Base-by-base conservation (phyloP, 768 basidiomycete species). In the Suillus lakei region DNA sequence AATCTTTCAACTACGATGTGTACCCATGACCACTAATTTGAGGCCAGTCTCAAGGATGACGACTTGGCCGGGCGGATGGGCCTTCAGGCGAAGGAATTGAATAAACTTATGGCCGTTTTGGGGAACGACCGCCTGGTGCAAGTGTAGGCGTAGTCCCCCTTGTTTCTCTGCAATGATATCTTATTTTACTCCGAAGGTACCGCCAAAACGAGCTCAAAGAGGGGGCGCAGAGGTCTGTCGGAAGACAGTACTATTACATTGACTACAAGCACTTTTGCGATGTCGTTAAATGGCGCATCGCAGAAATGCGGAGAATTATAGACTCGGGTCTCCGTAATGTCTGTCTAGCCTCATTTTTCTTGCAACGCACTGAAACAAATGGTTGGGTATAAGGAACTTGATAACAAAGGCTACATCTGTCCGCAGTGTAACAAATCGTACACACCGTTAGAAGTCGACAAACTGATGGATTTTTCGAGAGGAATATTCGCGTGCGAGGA, bases 361-460 rank as follows among this genome's bases (percentile, higher is more conserved):
- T 59, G 12, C 58, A 2, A 15, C 5, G 2, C 21, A 41, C 44
- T 6, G 15, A 18, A 55, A 50, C 30, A 23, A 26, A 32, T 21
- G 51, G 18, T 18, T 61, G 50, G 18, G 36, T 32, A 43, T 21
- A 39, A 98, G 96, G 95, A 98, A 81, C 88, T 98, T 66, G 95
- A 96, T 67, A 94, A 96, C 75, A 94, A 97, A 78, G 98, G 97
- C n/a, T 99, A 98, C 77, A 89, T 96, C 65, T 99, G 97, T 76
- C 91, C 95, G 2, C 87, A 88, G 69, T 98, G 96, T 82, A 86
- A 87, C 65, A 88, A 89, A 71, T 87, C 88, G 1, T 99, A 95
- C 77, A 86, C 91, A 1, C 88, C 94, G 0, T 82, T 99, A 16
- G 95, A 99, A 66, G 91, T 90, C 58, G 89, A 92, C 78, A 88